Conservation (phyloP, 2,329 filamentous ascomycete genomes). For the Verticillium isaacii region DNA sequence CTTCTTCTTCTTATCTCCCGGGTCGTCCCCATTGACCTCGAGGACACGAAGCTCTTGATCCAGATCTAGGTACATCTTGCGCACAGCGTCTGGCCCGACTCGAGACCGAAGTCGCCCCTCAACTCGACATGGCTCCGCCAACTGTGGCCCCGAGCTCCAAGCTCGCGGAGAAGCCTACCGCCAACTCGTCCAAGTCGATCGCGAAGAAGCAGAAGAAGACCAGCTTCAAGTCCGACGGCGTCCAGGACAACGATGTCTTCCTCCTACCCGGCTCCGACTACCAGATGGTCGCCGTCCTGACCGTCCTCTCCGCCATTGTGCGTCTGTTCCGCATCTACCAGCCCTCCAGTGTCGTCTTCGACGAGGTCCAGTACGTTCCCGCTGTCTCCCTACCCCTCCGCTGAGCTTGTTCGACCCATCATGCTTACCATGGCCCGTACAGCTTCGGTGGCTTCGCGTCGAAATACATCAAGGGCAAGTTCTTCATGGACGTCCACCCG, state of each 20-base stretch:
- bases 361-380: conserved; percentile 91
- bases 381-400: not conserved
- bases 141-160: conserved; percentile 6
- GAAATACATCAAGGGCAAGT: conserved; percentile 98
- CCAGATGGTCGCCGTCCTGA: conserved; percentile 67
- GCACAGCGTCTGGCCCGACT: not conserved
- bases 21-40: not conserved
- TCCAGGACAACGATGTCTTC: conserved; percentile 89
- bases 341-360: conserved; percentile 93
- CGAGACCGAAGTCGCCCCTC: not conserved
- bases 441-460: conserved; percentile 97
- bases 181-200: conserved; percentile 19
- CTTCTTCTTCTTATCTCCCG: not conserved
- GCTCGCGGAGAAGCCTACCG: conserved; percentile 23
- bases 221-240: conserved; percentile 72
- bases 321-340: conserved; percentile 95
- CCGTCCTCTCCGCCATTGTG: conserved; percentile 70
- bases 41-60: not conserved
- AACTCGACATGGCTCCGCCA: not conserved
- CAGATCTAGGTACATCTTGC: not conserved
- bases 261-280: conserved; percentile 81
- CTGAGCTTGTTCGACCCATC: conserved; percentile 9
- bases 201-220: conserved; percentile 25
- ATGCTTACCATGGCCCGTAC: conserved; percentile 8
- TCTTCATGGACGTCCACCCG: conserved; percentile 99